Evolutionary conservation across 768 basidiomycete species (phyloP).

Genomic region (Leccinellum albellum): DNA sequence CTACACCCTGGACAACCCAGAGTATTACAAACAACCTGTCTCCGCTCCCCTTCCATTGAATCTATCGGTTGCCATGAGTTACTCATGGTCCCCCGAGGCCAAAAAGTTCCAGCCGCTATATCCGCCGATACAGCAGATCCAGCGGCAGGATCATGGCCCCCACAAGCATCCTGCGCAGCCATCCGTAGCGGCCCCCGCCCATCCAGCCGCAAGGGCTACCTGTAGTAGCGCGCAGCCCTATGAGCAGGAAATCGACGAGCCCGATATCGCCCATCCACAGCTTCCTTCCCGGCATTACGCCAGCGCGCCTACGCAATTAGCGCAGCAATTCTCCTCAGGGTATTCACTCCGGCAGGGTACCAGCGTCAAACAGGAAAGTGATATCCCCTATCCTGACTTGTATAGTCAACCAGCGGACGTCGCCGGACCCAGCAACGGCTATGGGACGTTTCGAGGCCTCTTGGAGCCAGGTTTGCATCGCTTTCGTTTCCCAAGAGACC

Average conservation of each 20-base stretch:
- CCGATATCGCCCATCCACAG: slow-evolving; percentile 23
- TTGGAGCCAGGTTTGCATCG: slow-evolving; percentile 30
- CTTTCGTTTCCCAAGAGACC: background rate
- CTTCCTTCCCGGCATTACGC: slow-evolving; percentile 25
- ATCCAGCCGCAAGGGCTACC: slow-evolving; percentile 12
- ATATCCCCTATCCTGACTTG: slow-evolving; percentile 24
- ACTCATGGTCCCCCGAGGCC: slow-evolving; percentile 29
- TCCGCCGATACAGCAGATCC: slow-evolving; percentile 30
- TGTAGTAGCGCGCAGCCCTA: slow-evolving; percentile 18
- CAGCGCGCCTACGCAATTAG: slow-evolving; percentile 14
- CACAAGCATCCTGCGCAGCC: slow-evolving; percentile 17
- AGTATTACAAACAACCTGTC: slow-evolving; percentile 33
- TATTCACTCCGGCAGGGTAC: slow-evolving; percentile 23
- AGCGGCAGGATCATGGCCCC: slow-evolving; percentile 23
- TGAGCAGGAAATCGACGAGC: slow-evolving; percentile 26
- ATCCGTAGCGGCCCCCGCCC: slow-evolving; percentile 7
- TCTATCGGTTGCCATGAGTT: slow-evolving; percentile 31
- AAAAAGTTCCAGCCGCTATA: slow-evolving; percentile 37
- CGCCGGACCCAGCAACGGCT: slow-evolving; percentile 20
- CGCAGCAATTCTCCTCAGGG: slow-evolving; percentile 19
- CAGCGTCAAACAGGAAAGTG: slow-evolving; percentile 28
- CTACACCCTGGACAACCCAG: slow-evolving; percentile 22
- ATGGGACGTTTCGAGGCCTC: slow-evolving; percentile 20
- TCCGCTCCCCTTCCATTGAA: slow-evolving; percentile 31
- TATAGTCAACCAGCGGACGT: slow-evolving; percentile 23